Base-by-base conservation (phyloP, 2,329 filamentous ascomycete species). In the Cladobotryum mycophilum region DNA sequence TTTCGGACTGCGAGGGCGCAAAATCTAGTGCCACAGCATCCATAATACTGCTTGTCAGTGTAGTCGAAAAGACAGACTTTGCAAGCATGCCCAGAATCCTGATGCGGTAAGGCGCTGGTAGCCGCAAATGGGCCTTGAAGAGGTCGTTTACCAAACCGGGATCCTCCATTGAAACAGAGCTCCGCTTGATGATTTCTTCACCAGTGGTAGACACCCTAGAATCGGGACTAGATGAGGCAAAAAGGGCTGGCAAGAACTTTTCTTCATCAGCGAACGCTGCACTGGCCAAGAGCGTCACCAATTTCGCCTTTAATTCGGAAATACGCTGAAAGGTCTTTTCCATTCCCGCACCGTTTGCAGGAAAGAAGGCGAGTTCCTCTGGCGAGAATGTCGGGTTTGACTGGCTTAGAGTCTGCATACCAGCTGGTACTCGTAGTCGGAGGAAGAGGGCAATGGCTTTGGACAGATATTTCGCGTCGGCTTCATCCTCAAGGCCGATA, bases 101-200 rank as follows among this genome's bases (percentile, higher is more conserved):
- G 38, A 86, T 87, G 55, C 89, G 84, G 41, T 96, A 80, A 1
- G 86, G 78, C 3, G 84, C 78, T n/a, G 84, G 83, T 0, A 84
- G 74, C n/a, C 77, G 80, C 41, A 85, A 82, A 64, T 96, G 95
- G 2, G 90, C 76, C 4, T 76, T 69, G 59, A 90, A 91, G 2
- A 97, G 72, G 14, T 78, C 73, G 50, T 78, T 70, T 3, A 95
- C 75, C 2, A 90, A 67, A 1, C 65, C 58, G 9, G 73, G 60
- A 54, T 89, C 79, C 64, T 97, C 92, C 22, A 96, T 72, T 8
- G 87, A 82, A 8, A 88, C 79, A 2, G 81, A 78, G 30, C 81
- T 86, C 56, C 91, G 79, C 68, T 96, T 99, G 56, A 97, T 69
- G 45, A 95, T 81, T 60, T 96, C 90, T 51, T 96, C 89, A 0